Conservation (phyloP, 2,329 filamentous ascomycete species). For the Aspergillus uvarum region DNA sequence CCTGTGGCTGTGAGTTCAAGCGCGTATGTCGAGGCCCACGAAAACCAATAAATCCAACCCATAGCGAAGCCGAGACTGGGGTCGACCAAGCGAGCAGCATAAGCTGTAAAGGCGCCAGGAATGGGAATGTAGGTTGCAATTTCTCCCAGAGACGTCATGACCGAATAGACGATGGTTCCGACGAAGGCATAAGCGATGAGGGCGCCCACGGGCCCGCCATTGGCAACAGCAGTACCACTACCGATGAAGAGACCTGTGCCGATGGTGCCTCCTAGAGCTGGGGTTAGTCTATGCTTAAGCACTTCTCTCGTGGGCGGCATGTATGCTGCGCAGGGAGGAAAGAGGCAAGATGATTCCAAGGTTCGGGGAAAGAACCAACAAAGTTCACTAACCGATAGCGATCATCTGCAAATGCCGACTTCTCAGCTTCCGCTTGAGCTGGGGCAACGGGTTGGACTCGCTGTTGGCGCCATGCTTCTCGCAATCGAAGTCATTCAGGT, state of each 20-base stretch:
- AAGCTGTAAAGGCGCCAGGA: conserved; percentile 72
- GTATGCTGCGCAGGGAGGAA: background rate
- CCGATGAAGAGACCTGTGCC: conserved; percentile 73
- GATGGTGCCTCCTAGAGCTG: conserved; percentile 61
- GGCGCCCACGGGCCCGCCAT: conserved; percentile 64
- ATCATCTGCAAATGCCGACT: conserved; percentile 96
- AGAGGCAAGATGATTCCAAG: background rate
- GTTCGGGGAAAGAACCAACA: background rate
- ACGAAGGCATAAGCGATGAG: conserved; percentile 69
- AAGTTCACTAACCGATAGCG: conserved; percentile 73
- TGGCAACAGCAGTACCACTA: conserved; percentile 61
- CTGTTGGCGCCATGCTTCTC: conserved; percentile 39
- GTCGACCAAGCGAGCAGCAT: conserved; percentile 72
- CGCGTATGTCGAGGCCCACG: conserved; percentile 70
- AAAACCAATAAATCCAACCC: conserved; percentile 84
- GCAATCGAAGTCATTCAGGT: conserved; percentile 33
- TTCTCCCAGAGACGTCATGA: conserved; percentile 67
- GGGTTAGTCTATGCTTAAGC: conserved; percentile 28
- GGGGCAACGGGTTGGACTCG: conserved; percentile 61
- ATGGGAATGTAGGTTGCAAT: conserved; percentile 78
- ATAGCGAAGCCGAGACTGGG: conserved; percentile 72
- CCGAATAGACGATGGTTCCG: conserved; percentile 70
- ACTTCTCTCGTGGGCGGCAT: background rate
- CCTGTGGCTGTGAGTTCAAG: conserved; percentile 72
- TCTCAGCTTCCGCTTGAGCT: conserved; percentile 75